Evolutionary conservation across 1,139 yeast species (phyloP), one percentile per base, ranked within the genome.

Genomic region (Diutina neorugosa): DNA sequence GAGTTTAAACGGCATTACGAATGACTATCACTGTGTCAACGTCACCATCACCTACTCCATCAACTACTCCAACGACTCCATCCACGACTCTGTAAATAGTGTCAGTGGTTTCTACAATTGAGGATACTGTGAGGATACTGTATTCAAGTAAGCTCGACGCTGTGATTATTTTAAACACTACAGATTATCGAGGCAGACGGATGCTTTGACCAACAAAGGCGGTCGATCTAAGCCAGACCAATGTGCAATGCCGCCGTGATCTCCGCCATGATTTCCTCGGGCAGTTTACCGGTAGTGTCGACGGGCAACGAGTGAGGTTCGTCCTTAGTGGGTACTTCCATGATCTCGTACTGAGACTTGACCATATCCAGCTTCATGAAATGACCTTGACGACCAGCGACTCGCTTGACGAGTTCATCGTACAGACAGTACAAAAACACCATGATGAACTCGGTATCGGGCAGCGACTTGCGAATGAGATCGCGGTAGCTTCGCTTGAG

Each of bases 351-450:
- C 64, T 90, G 98, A 21, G 91, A 82, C 56, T 77, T 74, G 49
- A 90, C 81, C 97, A 90, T 88, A 55, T 80, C 78, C 3, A 84
- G 74, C 61, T 89, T 89, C 96, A 93, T 91, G 65, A 76, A 93
- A 63, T 93, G 98, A 52, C 81, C 82, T 59, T 77, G 66, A 57
- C 98, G 74, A 18, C 69, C 65, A 16, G 68, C 69, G 53, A 89
- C 86, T 53, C 98, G 75, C 44, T 69, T 65, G 20, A 77, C 58
- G 52, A 90, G 75, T 59, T 77, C 86, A 9, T 82, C 84, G 59
- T 74, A 77, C 4, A 81, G 70, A 12, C 90, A 85, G 62, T 80
- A 76, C 52, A 91, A 68, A 62, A 91, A 85, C 44, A 89, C 71
- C 65, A 85, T 84, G 52, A 78, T 65, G 59, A 85, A 79, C 54